Evolutionary conservation across 306 rosid species (phyloP), one percentile per base, ranked within the genome.

Genomic region (Sesbania bispinosa): DNA sequence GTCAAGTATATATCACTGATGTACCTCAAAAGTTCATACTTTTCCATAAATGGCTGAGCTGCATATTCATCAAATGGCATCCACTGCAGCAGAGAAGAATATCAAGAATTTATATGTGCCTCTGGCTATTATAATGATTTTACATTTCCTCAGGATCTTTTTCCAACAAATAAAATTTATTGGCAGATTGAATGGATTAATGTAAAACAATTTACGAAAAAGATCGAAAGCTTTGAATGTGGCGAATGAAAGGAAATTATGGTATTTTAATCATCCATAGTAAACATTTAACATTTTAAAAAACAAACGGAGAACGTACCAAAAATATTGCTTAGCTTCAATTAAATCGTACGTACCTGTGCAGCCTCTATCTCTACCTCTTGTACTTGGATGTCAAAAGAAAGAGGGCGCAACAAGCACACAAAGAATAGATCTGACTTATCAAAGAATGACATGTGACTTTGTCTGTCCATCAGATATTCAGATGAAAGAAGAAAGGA

Each of bases 381-480:
- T 67, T 94, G 95, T 75, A 33, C 68, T 75, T 85, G 82, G 71
- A 90, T 89, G 74, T 86, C 84, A 39, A 42, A 86, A 62, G 96
- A 80, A 69, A 86, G 82, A 19, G 96, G 91, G 35, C 61, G 88
- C 84, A 89, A 16, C 88, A 89, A 53, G 88, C 98, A 90, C 51
- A 90, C 77, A 39, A 94, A 86, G 84, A 80, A 94, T 38, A 94
- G 76, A 77, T 89, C 89, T 4, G 97, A 90, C 85, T 94, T 94
- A 71, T 85, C 92, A 85, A 83, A 90, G 77, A 94, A 89, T 29
- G 85, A 39, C 81, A 85, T 74, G 77, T 84, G 95, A 57, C 81
- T 85, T 73, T 90, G 89, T 55, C 98, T 94, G 92, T 69, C 21
- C 51, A 66, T 36, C n/a, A 41, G 5, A 71, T 67, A 75, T 66